phyloP scores from a whole-genome alignment of 768 basidiomycete genomes.

The Phanerochaete carnosa region DNA sequence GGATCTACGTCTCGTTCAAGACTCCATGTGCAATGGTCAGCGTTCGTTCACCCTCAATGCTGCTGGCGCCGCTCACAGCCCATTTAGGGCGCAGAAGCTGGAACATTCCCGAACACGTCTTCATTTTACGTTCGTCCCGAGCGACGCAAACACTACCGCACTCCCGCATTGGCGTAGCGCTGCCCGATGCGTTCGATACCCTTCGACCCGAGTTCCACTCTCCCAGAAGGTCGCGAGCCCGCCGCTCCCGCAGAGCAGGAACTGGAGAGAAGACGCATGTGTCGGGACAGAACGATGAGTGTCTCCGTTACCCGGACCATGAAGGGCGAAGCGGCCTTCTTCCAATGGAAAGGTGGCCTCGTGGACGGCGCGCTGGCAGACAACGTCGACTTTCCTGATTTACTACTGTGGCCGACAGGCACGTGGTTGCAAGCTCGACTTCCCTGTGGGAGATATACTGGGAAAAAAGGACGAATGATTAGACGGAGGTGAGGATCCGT shows the following conservation, averaged over 20 bases:
- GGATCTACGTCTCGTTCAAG: conserved; percentile 10
- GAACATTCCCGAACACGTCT: conserved; percentile 7
- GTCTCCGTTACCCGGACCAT: neutral
- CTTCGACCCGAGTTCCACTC: neutral
- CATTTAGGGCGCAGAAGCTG: conserved; percentile 8
- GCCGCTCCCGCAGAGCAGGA: conserved; percentile 8
- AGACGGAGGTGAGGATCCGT: too few relatives aligned
- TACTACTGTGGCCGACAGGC: neutral
- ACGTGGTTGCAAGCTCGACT: conserved; percentile 9
- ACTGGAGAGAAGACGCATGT: conserved; percentile 6
- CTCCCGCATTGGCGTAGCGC: conserved; percentile 1
- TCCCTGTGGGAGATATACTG: neutral
- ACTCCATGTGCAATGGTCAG: conserved; percentile 8
- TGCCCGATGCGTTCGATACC: neutral
- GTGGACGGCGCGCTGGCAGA: neutral
- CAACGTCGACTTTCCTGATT: conserved; percentile 8
- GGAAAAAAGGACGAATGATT: conserved; percentile 10
- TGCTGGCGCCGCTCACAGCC: neutral
- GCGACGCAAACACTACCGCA: conserved; percentile 1
- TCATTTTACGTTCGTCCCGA: conserved; percentile 8
- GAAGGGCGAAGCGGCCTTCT: conserved; percentile 9
- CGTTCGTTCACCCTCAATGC: neutral
- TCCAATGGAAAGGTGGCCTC: conserved; percentile 5
- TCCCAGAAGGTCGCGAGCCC: neutral
- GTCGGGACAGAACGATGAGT: conserved; percentile 8